Base-by-base conservation (phyloP, 2,329 filamentous ascomycete species). In the Cytospora leucostoma region DNA sequence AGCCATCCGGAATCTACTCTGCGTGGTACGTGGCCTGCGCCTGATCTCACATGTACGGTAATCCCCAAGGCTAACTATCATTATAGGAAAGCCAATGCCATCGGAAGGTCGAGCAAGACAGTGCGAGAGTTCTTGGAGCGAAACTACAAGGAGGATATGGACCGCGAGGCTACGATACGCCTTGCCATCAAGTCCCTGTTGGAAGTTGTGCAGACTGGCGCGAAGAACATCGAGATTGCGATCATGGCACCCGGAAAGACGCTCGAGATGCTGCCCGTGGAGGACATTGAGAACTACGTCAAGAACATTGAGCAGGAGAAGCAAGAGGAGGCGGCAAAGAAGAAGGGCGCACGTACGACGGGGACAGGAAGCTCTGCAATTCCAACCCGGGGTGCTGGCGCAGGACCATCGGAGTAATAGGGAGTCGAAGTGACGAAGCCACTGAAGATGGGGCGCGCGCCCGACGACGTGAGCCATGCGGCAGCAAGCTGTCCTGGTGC, bases 281-380 rank as follows among this genome's bases (percentile, higher is more conserved):
- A 98, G 77, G 92, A 97, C 73, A 99, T 99, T 73, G 95, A 99
- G 83, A 86, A 87, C 71, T 97, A 96, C 74, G 96, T 99, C 74
- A 98, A 98, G 88, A 95, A 88, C 78, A 99, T 99, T 77, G 96
- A 99, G 83, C 91, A 93, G 72, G 96, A 99, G 85, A 99, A 99
- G 86, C 93, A 97, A 76, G 95, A 98, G 78, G 95, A 99, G 82
- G 94, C 94, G 32, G 92, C 92, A 49, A 97, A 93, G 85, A 97
- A 97, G 89, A 96, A 97, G 88, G 91, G 87, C 52, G 90, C 91
- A 64, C 84, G 88, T 70, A 85, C 86, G 66, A 84, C 88, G n/a
- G 88, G 88, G 63, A 86, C 84, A 56, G 88, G 88, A 54, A 88
- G 80, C 69, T 87, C 91, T 19, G 85, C 91, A 51, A 92, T 95